Evolutionary conservation across 2,329 filamentous ascomycete species (phyloP), one percentile per base, ranked within the genome.

Genomic region (Rhynchosporium agropyri): DNA sequence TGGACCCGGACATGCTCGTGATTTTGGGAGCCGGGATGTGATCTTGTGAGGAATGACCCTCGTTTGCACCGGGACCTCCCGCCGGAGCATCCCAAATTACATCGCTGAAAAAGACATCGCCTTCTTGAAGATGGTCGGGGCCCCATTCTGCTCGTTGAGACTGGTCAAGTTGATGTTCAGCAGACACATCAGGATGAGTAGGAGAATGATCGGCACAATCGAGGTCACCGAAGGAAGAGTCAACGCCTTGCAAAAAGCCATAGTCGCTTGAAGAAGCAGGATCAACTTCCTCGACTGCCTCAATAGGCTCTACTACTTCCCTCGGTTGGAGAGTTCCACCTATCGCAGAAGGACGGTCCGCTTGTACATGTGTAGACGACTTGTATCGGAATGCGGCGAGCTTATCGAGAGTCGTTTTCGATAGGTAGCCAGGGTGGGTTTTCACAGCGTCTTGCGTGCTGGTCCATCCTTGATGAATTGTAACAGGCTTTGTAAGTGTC

Each of bases 371-470:
- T 45, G 26, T 15, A 26, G 48, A 51, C 12, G 48, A 12, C 36
- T 36, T 60, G 26, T 68, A 69, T 54, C 55, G 56, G 46, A 68
- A 71, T 5, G 65, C 50, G 26, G 67, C 65, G n/a, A 73, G 61
- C 56, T 67, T 73, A 48, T 72, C 67, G 3, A 73, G 36, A 12
- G 72, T 73, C 9, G 72, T 72, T 56, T 69, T 62, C 5, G 65
- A 60, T 13, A 71, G 40, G 26, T 45, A 51, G 60, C 63, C 62
- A 7, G 50, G 46, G 46, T 58, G 64, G 31, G n/a, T 28, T 38
- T 68, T 73, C 7, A 70, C 63, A 31, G 57, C 48, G 43, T 71
- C 65, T 64, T 74, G 67, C n/a, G 72, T 73, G 42, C 70, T 70
- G 28, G 65, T 69, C 58, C 67, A 72, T 31, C 68, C 67, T 55